These are phyloP conservation scores for Ramalina intermedia DNA, from an alignment of 495 filamentous ascomycete genomes.

Conservation along the genomic window DNA sequence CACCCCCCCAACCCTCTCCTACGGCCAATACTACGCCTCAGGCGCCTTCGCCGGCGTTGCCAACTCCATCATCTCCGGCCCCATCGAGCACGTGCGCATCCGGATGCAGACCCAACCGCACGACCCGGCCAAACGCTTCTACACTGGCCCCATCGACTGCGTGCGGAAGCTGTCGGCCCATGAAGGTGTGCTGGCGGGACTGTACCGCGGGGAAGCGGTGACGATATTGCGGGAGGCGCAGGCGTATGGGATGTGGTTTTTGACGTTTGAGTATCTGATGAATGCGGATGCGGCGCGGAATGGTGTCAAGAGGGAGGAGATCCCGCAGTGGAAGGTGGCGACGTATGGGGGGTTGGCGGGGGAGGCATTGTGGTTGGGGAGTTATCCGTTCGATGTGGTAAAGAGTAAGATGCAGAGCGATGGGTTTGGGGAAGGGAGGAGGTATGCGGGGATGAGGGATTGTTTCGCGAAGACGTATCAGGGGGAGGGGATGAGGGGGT, in stretches of 20 bases:
- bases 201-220: slow-evolving; percentile 78
- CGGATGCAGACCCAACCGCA: slow-evolving; percentile 96
- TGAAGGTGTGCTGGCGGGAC: slow-evolving; percentile 48
- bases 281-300: slow-evolving; percentile 69
- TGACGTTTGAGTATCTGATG: slow-evolving; percentile 93
- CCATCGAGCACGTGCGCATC: slow-evolving; percentile 96
- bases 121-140: slow-evolving; percentile 52
- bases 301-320: slow-evolving; percentile 54
- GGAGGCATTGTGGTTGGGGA: slow-evolving; percentile 81
- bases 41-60: slow-evolving; percentile 87
- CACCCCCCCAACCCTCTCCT: slow-evolving; percentile 39
- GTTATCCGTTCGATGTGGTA: slow-evolving; percentile 91
- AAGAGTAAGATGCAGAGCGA: slow-evolving; percentile 99
- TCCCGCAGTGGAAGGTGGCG: slow-evolving; percentile 74
- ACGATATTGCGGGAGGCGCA: slow-evolving; percentile 81
- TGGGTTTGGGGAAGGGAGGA: slow-evolving; percentile 57
- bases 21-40: slow-evolving; percentile 75
- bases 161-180: slow-evolving; percentile 63
- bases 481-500: slow-evolving; percentile 64
- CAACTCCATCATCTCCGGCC: slow-evolving; percentile 75
- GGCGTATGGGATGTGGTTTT: slow-evolving; percentile 92
- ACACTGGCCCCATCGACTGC: slow-evolving; percentile 78
- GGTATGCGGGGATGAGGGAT: slow-evolving; percentile 72
- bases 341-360: slow-evolving; percentile 87
- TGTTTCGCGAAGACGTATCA: slow-evolving; percentile 75